phyloP scores from a whole-genome alignment of 2,329 filamentous ascomycete genomes.

The Fusarium austroafricanum region DNA sequence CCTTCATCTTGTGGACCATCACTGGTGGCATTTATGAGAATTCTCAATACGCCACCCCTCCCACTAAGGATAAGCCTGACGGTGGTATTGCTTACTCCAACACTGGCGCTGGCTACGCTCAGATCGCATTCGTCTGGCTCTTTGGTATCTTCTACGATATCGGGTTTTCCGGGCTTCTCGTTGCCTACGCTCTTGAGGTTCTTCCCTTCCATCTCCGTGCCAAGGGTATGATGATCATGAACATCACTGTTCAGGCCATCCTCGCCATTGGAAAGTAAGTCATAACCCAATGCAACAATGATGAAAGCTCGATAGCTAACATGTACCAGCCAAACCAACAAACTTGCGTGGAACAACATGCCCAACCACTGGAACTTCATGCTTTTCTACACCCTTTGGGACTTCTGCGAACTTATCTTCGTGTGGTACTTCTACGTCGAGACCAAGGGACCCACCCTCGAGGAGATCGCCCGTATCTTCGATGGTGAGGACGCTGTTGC shows the following conservation, averaged over 20 bases:
- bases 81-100: slow-evolving; percentile 52
- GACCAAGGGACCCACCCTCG: slow-evolving; percentile 76
- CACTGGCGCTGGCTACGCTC: slow-evolving; percentile 61
- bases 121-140: slow-evolving; percentile 69
- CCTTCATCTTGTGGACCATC: slow-evolving; percentile 64
- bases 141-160: slow-evolving; percentile 71
- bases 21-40: slow-evolving; percentile 65
- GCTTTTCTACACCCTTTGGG: slow-evolving; percentile 74
- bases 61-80: slow-evolving; percentile 33
- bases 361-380: slow-evolving; percentile 73
- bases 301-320: slow-evolving; percentile 1
- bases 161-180: slow-evolving; percentile 67
- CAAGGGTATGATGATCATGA: slow-evolving; percentile 73
- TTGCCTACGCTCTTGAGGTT: slow-evolving; percentile 69
- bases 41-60: slow-evolving; percentile 42
- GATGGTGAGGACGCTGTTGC: slow-evolving; percentile 71
- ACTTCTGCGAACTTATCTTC: slow-evolving; percentile 69
- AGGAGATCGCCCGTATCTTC: slow-evolving; percentile 72
- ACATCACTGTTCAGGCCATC: slow-evolving; percentile 70
- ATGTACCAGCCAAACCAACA: slow-evolving; percentile 67
- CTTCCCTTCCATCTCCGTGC: slow-evolving; percentile 68
- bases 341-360: slow-evolving; percentile 70
- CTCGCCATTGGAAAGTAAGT: slow-evolving; percentile 70
- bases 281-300: background rate
- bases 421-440: slow-evolving; percentile 77